Evolutionary conservation across 1,284 basidiomycete species (phyloP).

Genomic region (Hemileia vastatrix): DNA sequence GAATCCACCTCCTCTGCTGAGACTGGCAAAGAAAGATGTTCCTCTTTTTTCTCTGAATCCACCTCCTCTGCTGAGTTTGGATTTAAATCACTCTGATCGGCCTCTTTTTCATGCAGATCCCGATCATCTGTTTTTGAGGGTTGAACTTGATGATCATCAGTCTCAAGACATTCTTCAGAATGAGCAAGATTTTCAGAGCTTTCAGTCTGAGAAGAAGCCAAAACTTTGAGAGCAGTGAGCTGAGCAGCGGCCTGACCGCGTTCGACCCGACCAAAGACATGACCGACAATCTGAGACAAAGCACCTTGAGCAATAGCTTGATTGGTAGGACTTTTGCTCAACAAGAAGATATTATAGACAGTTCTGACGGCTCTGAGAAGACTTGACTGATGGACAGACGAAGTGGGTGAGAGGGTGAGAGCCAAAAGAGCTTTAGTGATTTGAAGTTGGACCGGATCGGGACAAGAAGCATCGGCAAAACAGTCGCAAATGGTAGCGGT

Average conservation of each 20-base stretch:
- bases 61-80: not conserved
- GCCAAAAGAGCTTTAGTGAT: constrained; percentile 87
- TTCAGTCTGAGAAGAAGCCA: too few species aligned
- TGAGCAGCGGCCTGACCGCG: constrained; percentile 8
- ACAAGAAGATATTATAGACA: constrained; percentile 89
- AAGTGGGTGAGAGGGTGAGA: constrained; percentile 59
- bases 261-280: constrained; percentile 66
- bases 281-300: constrained; percentile 91
- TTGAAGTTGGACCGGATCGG: constrained; percentile 81
- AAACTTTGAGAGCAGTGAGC: not conserved
- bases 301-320: constrained; percentile 95
- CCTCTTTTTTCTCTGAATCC: not conserved
- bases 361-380: constrained; percentile 88
- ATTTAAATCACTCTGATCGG: too few species aligned
- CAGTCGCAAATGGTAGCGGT: constrained; percentile 87
- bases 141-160: too few species aligned
- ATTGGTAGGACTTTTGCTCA: constrained; percentile 77
- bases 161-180: too few species aligned
- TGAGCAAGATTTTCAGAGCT: too few species aligned
- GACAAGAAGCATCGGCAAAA: constrained; percentile 66
- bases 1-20: not conserved
- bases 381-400: constrained; percentile 73
- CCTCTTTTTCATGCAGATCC: too few species aligned
- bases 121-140: too few species aligned
- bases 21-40: not conserved